Evolutionary conservation across 1,284 basidiomycete species (phyloP), one percentile per base, ranked within the genome.

Genomic region (Salmacisia buchloeana): DNA sequence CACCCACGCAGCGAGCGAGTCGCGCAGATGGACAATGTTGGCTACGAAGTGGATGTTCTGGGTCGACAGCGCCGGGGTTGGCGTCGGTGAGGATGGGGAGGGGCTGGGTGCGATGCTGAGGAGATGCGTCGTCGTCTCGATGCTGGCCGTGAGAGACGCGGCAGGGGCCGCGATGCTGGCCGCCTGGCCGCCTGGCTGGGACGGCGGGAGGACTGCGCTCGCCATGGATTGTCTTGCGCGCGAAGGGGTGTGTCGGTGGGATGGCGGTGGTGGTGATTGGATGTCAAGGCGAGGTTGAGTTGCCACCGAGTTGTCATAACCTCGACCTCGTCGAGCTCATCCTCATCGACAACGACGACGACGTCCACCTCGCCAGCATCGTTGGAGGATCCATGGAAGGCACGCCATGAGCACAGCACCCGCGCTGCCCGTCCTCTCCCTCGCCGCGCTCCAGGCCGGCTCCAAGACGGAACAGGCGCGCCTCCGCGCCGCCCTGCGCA

Each of bases 341-440:
- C n/a, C n/a, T n/a, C n/a, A n/a, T 43, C 18, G 41, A 18, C 39
- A 43, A 5, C 39, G 15, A 43, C 15, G 4, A 4, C 39, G 18
- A n/a, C 39, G 3, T 21, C 39, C 23, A 15, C 5, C 18, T 18
- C 39, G 39, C 39, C 4, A 43, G 5, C 39, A 43, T 43, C 18
- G 39, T 21, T 15, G 4, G 18, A 18, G 39, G 23, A 38, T 38
- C 39, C 18, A n/a, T 15, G 23, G 18, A 43, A 43, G 39, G 18
- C 15, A 5, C 15, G 3, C 39, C 23, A 5, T 33, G n/a, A n/a
- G n/a, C n/a, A n/a, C n/a, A n/a, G n/a, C n/a, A n/a, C n/a, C n/a
- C n/a, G n/a, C n/a, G 6, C 49, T 59, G 41, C 58, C 58, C 29
- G 58, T 59, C 58, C 31, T 59, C 39, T 59, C 58, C 13, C 39